phyloP scores from a whole-genome alignment of 768 basidiomycete genomes.

The Pholiota molesta region DNA sequence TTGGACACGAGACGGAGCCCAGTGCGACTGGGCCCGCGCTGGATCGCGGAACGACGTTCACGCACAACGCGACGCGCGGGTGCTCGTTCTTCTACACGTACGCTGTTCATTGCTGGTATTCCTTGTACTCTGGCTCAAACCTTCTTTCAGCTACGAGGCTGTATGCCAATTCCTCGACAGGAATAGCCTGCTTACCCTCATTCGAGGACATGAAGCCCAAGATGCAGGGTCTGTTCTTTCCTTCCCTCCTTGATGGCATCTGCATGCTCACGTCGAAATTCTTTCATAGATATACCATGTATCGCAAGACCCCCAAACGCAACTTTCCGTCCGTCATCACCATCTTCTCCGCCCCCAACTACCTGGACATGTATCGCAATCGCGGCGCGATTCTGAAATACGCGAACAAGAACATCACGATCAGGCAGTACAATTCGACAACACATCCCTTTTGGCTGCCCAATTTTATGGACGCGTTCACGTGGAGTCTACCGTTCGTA shows the following conservation, averaged over 20 bases:
- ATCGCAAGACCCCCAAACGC: slow-evolving; percentile 91
- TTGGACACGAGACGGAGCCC: slow-evolving; percentile 77
- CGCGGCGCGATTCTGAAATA: slow-evolving; percentile 97
- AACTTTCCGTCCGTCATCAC: slow-evolving; percentile 98
- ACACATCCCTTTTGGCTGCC: slow-evolving; percentile 96
- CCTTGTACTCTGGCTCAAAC: background rate
- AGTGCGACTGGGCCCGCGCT: slow-evolving; percentile 53
- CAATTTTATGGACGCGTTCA: slow-evolving; percentile 98
- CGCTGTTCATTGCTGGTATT: slow-evolving; percentile 30
- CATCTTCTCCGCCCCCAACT: slow-evolving; percentile 97
- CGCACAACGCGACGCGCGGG: slow-evolving; percentile 86
- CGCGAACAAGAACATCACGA: slow-evolving; percentile 95
- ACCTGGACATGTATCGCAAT: slow-evolving; percentile 95
- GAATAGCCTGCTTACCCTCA: slow-evolving; percentile 89
- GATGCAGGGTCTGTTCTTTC: slow-evolving; percentile 76
- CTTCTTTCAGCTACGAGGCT: slow-evolving; percentile 64
- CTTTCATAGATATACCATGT: slow-evolving; percentile 78
- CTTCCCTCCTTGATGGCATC: slow-evolving; percentile 1
- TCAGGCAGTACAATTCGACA: slow-evolving; percentile 80
- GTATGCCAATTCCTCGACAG: slow-evolving; percentile 93
- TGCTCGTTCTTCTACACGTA: slow-evolving; percentile 95
- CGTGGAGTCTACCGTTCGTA: slow-evolving; percentile 97
- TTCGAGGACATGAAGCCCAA: slow-evolving; percentile 96
- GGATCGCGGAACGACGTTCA: slow-evolving; percentile 59
- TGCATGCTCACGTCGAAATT: background rate